Evolutionary conservation across 495 filamentous ascomycete species (phyloP).

Genomic region (Penicillium turbatum): DNA sequence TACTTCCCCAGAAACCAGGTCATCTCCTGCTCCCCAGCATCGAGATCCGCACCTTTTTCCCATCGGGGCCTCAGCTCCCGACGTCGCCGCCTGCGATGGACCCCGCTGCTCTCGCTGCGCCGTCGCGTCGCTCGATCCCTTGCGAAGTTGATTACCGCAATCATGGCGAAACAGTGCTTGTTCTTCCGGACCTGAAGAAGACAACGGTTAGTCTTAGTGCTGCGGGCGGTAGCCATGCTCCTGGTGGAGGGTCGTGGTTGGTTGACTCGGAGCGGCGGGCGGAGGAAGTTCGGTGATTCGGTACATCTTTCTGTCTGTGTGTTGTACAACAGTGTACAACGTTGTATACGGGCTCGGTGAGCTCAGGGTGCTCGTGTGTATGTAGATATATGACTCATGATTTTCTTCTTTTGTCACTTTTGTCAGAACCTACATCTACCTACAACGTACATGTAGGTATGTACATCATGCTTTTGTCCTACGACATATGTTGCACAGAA

Average conservation of each 20-base stretch:
- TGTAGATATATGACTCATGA: conserved; percentile 21
- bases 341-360: neutral
- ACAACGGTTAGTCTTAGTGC: conserved; percentile 73
- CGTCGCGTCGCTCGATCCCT: conserved; percentile 38
- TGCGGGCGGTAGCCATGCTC: conserved; percentile 41
- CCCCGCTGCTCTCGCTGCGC: conserved; percentile 12
- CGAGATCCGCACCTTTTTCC: conserved; percentile 62
- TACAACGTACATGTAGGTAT: no score
- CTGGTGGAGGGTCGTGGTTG: conserved; percentile 59
- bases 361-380: conserved; percentile 1
- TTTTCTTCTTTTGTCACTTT: neutral
- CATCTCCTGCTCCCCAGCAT: conserved; percentile 69
- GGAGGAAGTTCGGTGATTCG: conserved; percentile 11
- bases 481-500: no score
- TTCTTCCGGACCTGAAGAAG: conserved; percentile 67
- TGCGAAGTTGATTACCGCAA: conserved; percentile 81
- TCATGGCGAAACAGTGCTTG: conserved; percentile 68
- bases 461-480: no score
- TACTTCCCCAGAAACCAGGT: conserved; percentile 76
- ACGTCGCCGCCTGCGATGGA: conserved; percentile 16
- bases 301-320: neutral
- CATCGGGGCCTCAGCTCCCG: conserved; percentile 17
- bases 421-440: neutral
- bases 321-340: neutral
- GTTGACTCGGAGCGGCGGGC: conserved; percentile 49